Evolutionary conservation across 2,329 filamentous ascomycete species (phyloP).

Genomic region (Colletotrichum siamense): DNA sequence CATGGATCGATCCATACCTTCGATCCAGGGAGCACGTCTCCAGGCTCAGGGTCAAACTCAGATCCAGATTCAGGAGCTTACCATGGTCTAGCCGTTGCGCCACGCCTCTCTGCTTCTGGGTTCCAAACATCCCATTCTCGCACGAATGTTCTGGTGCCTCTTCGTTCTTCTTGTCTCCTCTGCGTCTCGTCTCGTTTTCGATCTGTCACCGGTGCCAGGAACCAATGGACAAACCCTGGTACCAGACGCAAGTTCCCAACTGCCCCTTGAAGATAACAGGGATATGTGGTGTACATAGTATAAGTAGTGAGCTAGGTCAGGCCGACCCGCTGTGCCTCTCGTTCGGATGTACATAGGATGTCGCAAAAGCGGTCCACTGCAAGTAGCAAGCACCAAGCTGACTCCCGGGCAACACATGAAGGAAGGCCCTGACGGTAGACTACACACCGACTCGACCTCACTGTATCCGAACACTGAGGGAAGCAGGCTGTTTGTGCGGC

Average conservation of each 20-base stretch:
- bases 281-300: not conserved
- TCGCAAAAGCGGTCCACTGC: not conserved
- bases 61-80: not conserved
- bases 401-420: not conserved
- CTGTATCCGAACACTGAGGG: not conserved
- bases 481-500: not conserved
- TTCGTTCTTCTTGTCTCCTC: not conserved
- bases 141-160: not conserved
- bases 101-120: not conserved
- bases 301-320: not conserved
- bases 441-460: not conserved
- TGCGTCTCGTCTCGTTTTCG: not conserved
- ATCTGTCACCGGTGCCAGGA: not conserved
- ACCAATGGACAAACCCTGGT: not conserved
- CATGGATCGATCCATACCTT: not conserved
- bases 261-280: not conserved
- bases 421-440: not conserved
- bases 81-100: not conserved
- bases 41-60: not conserved
- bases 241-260: not conserved
- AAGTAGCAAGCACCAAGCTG: not conserved
- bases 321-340: not conserved
- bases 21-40: not conserved
- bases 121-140: not conserved
- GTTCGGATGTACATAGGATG: not conserved